Conservation (phyloP, 352 stramenopile genomes). For the Globisporangium paroecandrum region DNA sequence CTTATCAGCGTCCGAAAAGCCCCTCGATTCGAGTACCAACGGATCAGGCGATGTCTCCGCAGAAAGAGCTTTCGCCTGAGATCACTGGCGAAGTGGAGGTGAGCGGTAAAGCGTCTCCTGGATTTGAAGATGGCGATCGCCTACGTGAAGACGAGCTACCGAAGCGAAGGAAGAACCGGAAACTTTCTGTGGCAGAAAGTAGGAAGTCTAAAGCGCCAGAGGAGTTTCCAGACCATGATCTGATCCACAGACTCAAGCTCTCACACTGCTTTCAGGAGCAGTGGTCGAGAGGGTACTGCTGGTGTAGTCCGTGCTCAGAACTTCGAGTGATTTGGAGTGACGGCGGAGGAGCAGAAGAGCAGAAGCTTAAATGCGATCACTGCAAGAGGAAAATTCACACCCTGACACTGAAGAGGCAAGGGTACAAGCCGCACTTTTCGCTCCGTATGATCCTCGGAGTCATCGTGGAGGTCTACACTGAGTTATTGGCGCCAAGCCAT, state of each 20-base stretch:
- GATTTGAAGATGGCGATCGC: not conserved
- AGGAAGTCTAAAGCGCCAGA: not conserved
- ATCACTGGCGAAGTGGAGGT: not conserved
- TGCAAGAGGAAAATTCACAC: constrained; percentile 37
- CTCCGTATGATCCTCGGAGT: constrained; percentile 44
- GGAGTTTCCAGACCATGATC: constrained; percentile 17
- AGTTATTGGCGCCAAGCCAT: constrained; percentile 36
- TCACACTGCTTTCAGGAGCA: constrained; percentile 37
- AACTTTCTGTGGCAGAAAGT: constrained; percentile 14
- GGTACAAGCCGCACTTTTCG: constrained; percentile 55
- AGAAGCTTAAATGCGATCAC: constrained; percentile 12
- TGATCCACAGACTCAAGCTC: constrained; percentile 40
- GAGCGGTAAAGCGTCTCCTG: not conserved
- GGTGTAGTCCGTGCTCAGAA: constrained; percentile 27
- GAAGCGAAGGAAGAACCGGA: constrained; percentile 4
- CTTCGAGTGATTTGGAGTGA: constrained; percentile 31
- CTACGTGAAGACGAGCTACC: not conserved
- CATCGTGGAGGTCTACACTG: constrained; percentile 52
- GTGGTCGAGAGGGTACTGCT: constrained; percentile 63
- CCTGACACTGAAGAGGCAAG: constrained; percentile 23
- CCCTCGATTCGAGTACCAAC: constrained; percentile 13
- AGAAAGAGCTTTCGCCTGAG: not conserved
- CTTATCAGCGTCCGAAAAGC: not conserved
- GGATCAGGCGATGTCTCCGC: constrained; percentile 2
- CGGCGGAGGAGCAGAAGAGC: not conserved